Evolutionary conservation across 768 basidiomycete species (phyloP).

Genomic region (button mushroom (Agaricus bisporus)): DNA sequence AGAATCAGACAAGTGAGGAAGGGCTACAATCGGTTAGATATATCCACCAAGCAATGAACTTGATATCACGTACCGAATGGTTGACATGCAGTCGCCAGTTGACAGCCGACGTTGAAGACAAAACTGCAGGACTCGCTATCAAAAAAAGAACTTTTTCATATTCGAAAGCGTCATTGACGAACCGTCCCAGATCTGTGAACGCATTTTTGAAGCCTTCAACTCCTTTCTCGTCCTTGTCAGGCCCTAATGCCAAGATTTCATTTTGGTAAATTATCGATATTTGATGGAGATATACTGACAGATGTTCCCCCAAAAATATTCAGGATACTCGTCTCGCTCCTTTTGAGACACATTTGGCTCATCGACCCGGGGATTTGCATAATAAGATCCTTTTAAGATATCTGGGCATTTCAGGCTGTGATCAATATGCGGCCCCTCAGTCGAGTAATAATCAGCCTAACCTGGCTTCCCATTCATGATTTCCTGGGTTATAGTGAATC

Average conservation of each 20-base stretch:
- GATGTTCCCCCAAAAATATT: slow-evolving; percentile 86
- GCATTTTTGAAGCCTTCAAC: slow-evolving; percentile 78
- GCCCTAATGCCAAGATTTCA: slow-evolving; percentile 42
- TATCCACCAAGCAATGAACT: not conserved
- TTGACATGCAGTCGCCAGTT: slow-evolving; percentile 85
- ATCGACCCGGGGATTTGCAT: slow-evolving; percentile 81
- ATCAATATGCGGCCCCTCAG: not conserved
- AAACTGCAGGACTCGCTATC: slow-evolving; percentile 36
- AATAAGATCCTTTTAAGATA: slow-evolving; percentile 87
- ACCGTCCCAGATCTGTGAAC: slow-evolving; percentile 83
- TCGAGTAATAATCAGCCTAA: slow-evolving; percentile 15
- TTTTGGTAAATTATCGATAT: not conserved
- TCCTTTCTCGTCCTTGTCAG: slow-evolving; percentile 44
- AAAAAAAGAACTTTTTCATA: not conserved
- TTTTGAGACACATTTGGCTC: slow-evolving; percentile 50
- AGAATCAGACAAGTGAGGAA: slow-evolving; percentile 57
- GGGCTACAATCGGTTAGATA: slow-evolving; percentile 34
- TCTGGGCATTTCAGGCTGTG: slow-evolving; percentile 34
- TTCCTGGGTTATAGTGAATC: slow-evolving; percentile 45
- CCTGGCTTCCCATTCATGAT: slow-evolving; percentile 94
- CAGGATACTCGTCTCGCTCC: slow-evolving; percentile 55
- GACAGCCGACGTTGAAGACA: slow-evolving; percentile 76
- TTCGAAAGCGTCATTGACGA: slow-evolving; percentile 9
- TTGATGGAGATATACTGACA: slow-evolving; percentile 42
- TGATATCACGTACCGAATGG: slow-evolving; percentile 59